Evolutionary conservation across 1,139 yeast species (phyloP), one percentile per base, ranked within the genome.

Genomic region (Geotrichum reessii): DNA sequence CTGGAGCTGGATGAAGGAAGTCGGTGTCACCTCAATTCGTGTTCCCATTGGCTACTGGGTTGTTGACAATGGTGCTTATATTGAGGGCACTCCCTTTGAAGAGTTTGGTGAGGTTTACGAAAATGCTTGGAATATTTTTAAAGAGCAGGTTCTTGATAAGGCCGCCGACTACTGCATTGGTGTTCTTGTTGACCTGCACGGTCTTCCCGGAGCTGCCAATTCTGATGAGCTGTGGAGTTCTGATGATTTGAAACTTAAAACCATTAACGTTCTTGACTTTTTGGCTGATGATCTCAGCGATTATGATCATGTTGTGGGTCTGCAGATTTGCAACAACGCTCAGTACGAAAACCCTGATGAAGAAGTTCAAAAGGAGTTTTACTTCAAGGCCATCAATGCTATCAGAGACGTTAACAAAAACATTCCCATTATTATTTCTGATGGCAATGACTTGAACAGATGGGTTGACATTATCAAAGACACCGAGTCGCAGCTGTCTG

Each of bases 1-100:
- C 68, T 90, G 96, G 96, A 70, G 79, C 25, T 89, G 91, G 88
- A 73, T 92, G 49, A 72, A 76, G 55, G 76, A 77, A 22, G 82
- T 81, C 53, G 86, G 86, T 7, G 88, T 88, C 19, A 89, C 88
- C 21, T 80, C 90, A 0, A 79, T 92, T 6, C 79, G 98, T 65
- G 78, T 92, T 6, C 98, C 98, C 3, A 73, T 92, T 64, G 98
- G 98, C 0, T 92, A 87, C 71, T 92, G 97, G 97, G 84, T 82
- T 58, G 81, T 91, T 11, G 81, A 77, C 53, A 85, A 86, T 17
- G 88, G 88, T 0, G 65, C 67, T n/a, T 86, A 76, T 68, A 74
- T 87, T 28, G 70, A 73, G 22, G 82, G 78, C 8, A 85, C 95
- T 8, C 83, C 84, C 31, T 92, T 88, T 70, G 82, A 74, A 17